Evolutionary conservation across 768 basidiomycete species (phyloP), one percentile per base, ranked within the genome.

Genomic region (Aureoboletus auriporus): DNA sequence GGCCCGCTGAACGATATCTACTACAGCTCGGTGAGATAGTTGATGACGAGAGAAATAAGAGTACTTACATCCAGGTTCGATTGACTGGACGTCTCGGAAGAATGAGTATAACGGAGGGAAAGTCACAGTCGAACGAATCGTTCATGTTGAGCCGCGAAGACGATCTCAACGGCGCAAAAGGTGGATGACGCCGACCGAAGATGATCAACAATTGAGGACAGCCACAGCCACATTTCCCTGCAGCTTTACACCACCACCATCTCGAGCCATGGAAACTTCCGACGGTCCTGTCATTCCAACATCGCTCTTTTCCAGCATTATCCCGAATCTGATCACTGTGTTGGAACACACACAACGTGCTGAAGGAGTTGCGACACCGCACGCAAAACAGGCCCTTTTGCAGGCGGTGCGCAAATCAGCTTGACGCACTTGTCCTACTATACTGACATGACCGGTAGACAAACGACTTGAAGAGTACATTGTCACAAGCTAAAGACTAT

Each of bases 1-100:
- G 49, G 93, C 93, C 55, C 82, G 80, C 70, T 93, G 89, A 23
- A 96, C 91, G 49, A 96, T 82, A 59, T 91, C 89, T 63, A 96
- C 84, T 86, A 44, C 37, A 38, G 37, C 56, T 54, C 42, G 16
- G 42, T 67, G 47, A 64, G 63, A 40, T 39, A 42, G 28, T 29
- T 26, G 31, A 9, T 5, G 8, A 3, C n/a, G 31, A 35, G 14
- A 16, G 7, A 26, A 4, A 8, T 23, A 6, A 20, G 1, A 6
- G 63, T 23, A 23, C 77, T 51, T 57, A 77, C 79, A 59, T 80
- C 77, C 56, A 80, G 63, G 54, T 73, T 72, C 44, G 66, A 68
- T 51, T 73, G 63, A 57, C 63, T 68, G 29, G 76, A 66, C 77
- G 78, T 77, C 20, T 23, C 20, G 20, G 20, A 23, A 23, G 20